Percentiles rank a stretch among this genome's conserved stretches.
phyloP scores from a whole-genome alignment of 768 basidiomycete genomes.

The Leccinum ochraceum region DNA sequence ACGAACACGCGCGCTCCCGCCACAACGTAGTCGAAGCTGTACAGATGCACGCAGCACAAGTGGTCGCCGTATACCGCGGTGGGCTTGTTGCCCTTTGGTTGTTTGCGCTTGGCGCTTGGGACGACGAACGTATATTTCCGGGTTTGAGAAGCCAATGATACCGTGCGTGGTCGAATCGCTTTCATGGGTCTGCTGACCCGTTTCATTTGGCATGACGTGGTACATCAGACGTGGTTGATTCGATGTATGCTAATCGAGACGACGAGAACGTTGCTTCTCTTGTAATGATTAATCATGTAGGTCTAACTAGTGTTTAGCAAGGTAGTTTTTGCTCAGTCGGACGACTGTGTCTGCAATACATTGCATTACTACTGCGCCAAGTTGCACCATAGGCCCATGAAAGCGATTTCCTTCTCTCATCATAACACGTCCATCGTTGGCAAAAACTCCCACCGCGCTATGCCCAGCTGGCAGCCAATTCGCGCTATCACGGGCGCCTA shows the following conservation, averaged over 20 bases:
- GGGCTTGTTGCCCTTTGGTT: no score
- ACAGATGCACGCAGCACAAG: constrained; percentile 41
- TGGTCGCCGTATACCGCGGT: constrained; percentile 40
- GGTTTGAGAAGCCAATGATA: constrained; percentile 70
- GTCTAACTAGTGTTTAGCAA: background rate
- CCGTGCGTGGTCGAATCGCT: constrained; percentile 47
- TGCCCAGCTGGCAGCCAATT: no score
- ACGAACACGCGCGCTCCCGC: constrained; percentile 32
- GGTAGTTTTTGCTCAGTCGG: background rate
- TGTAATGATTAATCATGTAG: background rate
- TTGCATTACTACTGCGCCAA: no score
- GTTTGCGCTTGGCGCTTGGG: no score
- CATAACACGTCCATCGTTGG: no score
- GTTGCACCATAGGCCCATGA: no score
- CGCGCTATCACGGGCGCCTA: constrained; percentile 2
- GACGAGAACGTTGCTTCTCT: no score
- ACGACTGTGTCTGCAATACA: no score
- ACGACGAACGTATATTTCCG: constrained; percentile 66
- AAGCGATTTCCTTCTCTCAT: no score
- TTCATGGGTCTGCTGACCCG: background rate
- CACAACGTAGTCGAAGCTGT: constrained; percentile 23
- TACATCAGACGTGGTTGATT: constrained; percentile 29
- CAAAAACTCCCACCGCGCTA: no score
- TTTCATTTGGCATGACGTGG: constrained; percentile 29
- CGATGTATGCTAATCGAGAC: background rate